Percentiles rank a stretch among this genome's conserved stretches.
Conservation (phyloP, 495 filamentous ascomycete species). For the Lindgomyces ingoldianus region DNA sequence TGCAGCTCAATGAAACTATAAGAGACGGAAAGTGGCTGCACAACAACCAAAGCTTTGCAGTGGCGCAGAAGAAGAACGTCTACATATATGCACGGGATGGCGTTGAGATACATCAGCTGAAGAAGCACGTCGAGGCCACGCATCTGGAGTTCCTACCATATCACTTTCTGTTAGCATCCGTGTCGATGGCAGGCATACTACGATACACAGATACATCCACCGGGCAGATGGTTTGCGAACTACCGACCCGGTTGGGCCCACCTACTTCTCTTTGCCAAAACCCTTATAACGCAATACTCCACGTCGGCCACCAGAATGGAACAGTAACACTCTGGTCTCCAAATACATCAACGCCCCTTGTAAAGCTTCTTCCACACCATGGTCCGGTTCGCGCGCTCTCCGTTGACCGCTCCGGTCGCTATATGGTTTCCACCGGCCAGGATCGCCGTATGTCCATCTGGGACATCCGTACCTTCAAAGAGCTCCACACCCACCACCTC, state of each 20-base stretch:
- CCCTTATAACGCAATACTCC: conserved; percentile 84
- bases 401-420: conserved; percentile 84
- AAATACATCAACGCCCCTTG: conserved; percentile 79
- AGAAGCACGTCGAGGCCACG: conserved; percentile 86
- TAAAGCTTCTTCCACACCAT: conserved; percentile 90
- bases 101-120: conserved; percentile 87
- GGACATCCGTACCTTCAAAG: conserved; percentile 92
- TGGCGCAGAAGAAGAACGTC: conserved; percentile 96
- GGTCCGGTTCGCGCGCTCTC: conserved; percentile 88
- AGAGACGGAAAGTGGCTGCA: conserved; percentile 90
- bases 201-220: conserved; percentile 91
- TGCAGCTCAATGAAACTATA: conserved; percentile 87
- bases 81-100: conserved; percentile 91
- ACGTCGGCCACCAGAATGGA: conserved; percentile 91
- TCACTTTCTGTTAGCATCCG: conserved; percentile 87
- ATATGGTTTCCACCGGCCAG: conserved; percentile 93
- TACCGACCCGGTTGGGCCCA: conserved; percentile 77
- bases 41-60: conserved; percentile 93
- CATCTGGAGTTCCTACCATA: conserved; percentile 96
- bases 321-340: conserved; percentile 96
- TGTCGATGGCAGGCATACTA: conserved; percentile 55
- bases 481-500: conserved; percentile 88
- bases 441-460: conserved; percentile 92
- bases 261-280: conserved; percentile 87
- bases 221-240: conserved; percentile 78